A percentile compares a stretch with the other conserved stretches of the same genome.
Evolutionary conservation across 805 yeast genomes (phyloP).

Genomic region (Kluyveromyces lactis): DNA sequence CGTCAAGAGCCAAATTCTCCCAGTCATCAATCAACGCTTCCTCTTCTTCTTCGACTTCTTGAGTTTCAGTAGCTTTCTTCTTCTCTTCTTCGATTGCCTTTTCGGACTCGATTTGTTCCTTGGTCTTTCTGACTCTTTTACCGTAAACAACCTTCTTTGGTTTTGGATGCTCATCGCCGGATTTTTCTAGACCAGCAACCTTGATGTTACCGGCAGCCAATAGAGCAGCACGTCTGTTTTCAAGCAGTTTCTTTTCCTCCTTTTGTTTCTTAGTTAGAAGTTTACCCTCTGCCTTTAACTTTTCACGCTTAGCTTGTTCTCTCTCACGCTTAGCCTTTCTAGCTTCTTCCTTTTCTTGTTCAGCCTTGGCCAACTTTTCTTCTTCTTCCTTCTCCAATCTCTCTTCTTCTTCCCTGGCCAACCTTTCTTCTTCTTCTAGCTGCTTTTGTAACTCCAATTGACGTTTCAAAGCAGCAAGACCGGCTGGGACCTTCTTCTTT

Average conservation of each 20-base stretch:
- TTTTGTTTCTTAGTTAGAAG: conserved; percentile 89
- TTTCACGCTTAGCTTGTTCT: conserved; percentile 80
- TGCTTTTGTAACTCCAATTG: conserved; percentile 86
- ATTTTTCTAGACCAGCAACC: conserved; percentile 61
- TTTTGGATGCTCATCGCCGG: conserved; percentile 27
- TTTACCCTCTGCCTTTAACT: conserved; percentile 93
- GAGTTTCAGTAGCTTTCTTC: conserved; percentile 19
- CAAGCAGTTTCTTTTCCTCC: conserved; percentile 79
- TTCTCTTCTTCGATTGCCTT: conserved; percentile 19
- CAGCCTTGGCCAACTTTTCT: conserved; percentile 38
- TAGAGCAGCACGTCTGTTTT: conserved; percentile 81
- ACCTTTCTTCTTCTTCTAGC: conserved; percentile 73
- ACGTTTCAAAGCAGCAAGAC: conserved; percentile 81
- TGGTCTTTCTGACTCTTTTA: conserved; percentile 53
- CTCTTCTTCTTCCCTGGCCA: conserved; percentile 70
- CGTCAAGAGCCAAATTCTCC: conserved; percentile 64
- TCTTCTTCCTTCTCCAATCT: conserved; percentile 40
- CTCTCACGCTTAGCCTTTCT: conserved; percentile 71
- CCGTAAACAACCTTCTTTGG: conserved; percentile 65
- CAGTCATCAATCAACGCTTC: conserved; percentile 74
- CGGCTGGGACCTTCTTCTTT: conserved; percentile 80
- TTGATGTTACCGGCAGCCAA: conserved; percentile 63
- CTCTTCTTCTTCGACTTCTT: conserved; percentile 31
- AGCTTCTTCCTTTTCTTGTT: conserved; percentile 45
- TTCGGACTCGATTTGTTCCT: conserved; percentile 24